A percentile compares a stretch with the other conserved stretches of the same genome.
Conservation (phyloP, 1,284 basidiomycete genomes). For the Ceratobasidium sp. region DNA sequence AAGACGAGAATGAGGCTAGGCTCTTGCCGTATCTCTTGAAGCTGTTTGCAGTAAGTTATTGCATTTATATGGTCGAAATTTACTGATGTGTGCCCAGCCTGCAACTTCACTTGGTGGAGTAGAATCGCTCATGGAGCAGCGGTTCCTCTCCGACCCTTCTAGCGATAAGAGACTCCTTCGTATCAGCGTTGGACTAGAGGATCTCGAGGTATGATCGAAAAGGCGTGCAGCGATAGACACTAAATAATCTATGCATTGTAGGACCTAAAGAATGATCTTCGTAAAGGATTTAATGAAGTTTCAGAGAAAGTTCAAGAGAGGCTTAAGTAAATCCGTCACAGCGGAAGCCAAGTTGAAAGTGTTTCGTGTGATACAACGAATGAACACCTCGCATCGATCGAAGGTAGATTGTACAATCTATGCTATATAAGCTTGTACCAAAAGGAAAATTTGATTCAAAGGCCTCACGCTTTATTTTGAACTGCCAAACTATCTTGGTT, state of each 20-base stretch:
- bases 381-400: too few relatives aligned
- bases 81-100: constrained; percentile 57
- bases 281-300: constrained; percentile 44
- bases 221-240: too few relatives aligned
- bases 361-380: too few relatives aligned
- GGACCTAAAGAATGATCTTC: constrained; percentile 50
- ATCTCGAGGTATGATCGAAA: constrained; percentile 62
- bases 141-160: constrained; percentile 68
- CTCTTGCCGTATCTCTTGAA: constrained; percentile 68
- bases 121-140: constrained; percentile 85
- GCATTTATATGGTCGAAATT: neutral
- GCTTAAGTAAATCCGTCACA: too few relatives aligned
- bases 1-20: constrained; percentile 46
- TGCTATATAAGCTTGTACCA: too few relatives aligned
- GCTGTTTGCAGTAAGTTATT: constrained; percentile 71
- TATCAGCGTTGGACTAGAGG: constrained; percentile 82
- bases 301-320: too few relatives aligned
- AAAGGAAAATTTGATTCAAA: too few relatives aligned
- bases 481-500: too few relatives aligned
- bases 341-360: too few relatives aligned
- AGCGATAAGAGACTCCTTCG: constrained; percentile 75
- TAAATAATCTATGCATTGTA: constrained; percentile 14
- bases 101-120: constrained; percentile 92
- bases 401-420: too few relatives aligned
- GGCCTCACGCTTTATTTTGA: too few relatives aligned